These are phyloP conservation scores for Xylariaceae sp. DNA, from an alignment of 2,329 filamentous ascomycete genomes.

Conservation along the genomic window DNA sequence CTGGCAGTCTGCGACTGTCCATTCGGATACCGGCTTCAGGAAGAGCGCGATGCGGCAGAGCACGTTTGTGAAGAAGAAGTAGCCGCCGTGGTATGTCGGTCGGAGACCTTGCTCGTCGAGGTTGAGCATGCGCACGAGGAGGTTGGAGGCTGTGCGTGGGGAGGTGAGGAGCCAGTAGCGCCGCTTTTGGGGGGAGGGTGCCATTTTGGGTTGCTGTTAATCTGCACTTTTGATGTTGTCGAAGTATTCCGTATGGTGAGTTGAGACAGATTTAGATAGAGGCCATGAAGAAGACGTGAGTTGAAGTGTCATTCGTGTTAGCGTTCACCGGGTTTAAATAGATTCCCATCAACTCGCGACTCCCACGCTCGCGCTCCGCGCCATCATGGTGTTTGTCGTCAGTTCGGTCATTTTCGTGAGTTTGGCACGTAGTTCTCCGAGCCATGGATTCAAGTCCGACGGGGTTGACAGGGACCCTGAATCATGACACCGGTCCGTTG, in stretches of 20 bases:
- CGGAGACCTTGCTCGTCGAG: conserved; percentile 15
- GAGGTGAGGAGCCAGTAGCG: conserved; percentile 21
- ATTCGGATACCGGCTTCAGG: conserved; percentile 2
- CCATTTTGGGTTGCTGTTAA: no score
- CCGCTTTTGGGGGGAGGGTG: conserved; percentile 1
- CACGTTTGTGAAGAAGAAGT: conserved; percentile 17
- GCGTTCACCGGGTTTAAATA: no score
- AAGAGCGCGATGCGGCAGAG: neutral
- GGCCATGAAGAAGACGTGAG: neutral
- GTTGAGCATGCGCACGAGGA: conserved; percentile 19
- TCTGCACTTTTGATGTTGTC: no score
- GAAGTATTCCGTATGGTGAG: no score
- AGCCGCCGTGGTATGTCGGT: conserved; percentile 14
- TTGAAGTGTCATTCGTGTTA: neutral
- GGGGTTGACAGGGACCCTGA: neutral
- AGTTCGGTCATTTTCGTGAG: no score
- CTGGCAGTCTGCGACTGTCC: conserved; percentile 7
- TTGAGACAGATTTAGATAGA: no score
- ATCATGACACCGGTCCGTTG: neutral
- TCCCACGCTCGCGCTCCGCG: no score
- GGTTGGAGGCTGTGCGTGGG: conserved; percentile 21
- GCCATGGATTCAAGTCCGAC: no score
- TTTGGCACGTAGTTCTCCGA: no score
- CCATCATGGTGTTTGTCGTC: no score
- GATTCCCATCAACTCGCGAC: no score